Evolutionary conservation across 2,329 filamentous ascomycete genomes (phyloP).

Genomic region (Boeremia exigua): DNA sequence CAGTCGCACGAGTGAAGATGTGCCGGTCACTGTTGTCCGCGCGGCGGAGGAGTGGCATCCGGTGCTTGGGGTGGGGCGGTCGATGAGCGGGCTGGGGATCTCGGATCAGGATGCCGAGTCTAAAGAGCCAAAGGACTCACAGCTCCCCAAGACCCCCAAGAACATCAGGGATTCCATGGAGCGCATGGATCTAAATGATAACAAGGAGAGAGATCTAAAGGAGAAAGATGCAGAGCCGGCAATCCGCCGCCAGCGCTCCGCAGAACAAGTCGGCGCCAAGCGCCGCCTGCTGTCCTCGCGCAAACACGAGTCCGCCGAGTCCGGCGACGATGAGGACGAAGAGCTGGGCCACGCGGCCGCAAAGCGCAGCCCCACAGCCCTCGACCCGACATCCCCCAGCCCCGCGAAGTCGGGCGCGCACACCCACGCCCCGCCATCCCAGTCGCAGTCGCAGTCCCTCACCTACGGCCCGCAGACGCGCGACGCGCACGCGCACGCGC

Average conservation of each 20-base stretch:
- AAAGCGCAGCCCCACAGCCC: neutral
- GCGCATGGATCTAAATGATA: slow-evolving; percentile 38
- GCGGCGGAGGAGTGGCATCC: slow-evolving; percentile 75
- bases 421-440: too few relatives aligned
- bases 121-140: too few relatives aligned
- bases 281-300: slow-evolving; percentile 77
- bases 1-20: slow-evolving; percentile 74
- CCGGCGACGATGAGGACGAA: slow-evolving; percentile 93
- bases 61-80: slow-evolving; percentile 59
- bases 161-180: slow-evolving; percentile 51
- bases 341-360: slow-evolving; percentile 69
- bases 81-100: slow-evolving; percentile 75
- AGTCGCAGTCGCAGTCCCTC: too few relatives aligned
- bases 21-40: slow-evolving; percentile 76
- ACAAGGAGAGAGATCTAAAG: slow-evolving; percentile 35
- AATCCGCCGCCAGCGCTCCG: slow-evolving; percentile 68
- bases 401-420: too few relatives aligned
- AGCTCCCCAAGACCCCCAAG: too few relatives aligned
- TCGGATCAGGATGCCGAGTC: slow-evolving; percentile 53
- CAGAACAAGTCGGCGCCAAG: slow-evolving; percentile 76
- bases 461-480: slow-evolving; percentile 54
- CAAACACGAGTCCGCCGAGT: slow-evolving; percentile 77
- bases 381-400: too few relatives aligned
- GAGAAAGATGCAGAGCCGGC: slow-evolving; percentile 44
- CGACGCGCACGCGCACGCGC: slow-evolving; percentile 51